Percentiles rank a stretch among this genome's conserved stretches.
These are phyloP conservation scores for Fusarium nodosum DNA, from an alignment of 2,329 filamentous ascomycete species.

Conservation along the genomic window DNA sequence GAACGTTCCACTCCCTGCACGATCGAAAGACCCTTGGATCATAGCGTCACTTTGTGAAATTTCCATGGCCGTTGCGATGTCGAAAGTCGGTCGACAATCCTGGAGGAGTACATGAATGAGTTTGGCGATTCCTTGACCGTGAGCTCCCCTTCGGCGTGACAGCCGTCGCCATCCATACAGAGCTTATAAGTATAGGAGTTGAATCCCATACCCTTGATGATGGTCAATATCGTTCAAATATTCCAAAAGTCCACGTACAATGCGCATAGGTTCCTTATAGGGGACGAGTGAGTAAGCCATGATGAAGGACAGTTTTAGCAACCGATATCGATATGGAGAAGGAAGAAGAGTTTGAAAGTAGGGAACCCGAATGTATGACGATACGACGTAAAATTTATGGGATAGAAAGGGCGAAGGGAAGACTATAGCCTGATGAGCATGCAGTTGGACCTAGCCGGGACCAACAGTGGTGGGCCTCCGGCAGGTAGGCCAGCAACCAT, in stretches of 20 bases:
- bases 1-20: not conserved
- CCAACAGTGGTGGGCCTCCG: not conserved
- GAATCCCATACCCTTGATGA: constrained; percentile 5
- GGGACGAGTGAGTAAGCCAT: constrained; percentile 8
- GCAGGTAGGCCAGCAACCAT: not conserved
- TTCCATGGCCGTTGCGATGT: constrained; percentile 11
- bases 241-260: not conserved
- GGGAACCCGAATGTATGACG: not conserved
- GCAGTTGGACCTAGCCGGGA: not conserved
- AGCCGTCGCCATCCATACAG: not conserved
- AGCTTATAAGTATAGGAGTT: constrained; percentile 19
- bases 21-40: constrained; percentile 5
- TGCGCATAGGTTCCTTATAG: constrained; percentile 28
- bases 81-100: not conserved
- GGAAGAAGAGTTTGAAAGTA: not conserved
- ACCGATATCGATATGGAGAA: rapidly evolving
- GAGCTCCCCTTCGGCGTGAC: rapidly evolving
- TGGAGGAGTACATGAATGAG: not conserved
- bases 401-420: not conserved
- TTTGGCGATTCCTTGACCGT: not conserved
- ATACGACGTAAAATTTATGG: not conserved
- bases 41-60: constrained; percentile 11
- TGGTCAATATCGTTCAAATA: rapidly evolving
- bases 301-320: not conserved
- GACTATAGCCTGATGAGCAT: not conserved